These are phyloP conservation scores for Cordyceps cicadae DNA, from an alignment of 2,329 filamentous ascomycete genomes.

Conservation along the genomic window DNA sequence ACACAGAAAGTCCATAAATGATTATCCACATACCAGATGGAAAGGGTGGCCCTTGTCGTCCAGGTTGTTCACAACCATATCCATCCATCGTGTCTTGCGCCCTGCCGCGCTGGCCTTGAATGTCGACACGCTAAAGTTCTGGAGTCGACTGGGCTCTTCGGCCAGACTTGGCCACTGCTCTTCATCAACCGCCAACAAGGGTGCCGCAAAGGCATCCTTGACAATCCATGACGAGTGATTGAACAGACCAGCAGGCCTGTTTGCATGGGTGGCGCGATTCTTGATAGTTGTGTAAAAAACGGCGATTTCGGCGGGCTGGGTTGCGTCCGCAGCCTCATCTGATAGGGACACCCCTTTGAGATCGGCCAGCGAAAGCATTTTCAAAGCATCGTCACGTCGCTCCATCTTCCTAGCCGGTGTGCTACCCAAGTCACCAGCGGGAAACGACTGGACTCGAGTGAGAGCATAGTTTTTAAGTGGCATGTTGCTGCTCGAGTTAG, in stretches of 20 bases:
- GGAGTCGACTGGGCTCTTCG: slow-evolving; percentile 13
- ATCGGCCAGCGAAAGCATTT: not conserved
- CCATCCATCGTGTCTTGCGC: slow-evolving; percentile 30
- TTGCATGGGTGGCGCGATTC: slow-evolving; percentile 16
- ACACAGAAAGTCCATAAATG: not conserved
- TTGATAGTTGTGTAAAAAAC: slow-evolving; percentile 18
- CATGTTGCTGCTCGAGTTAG: slow-evolving; percentile 16
- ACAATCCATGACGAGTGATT: slow-evolving; percentile 18
- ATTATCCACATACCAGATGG: slow-evolving; percentile 30
- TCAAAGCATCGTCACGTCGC: not conserved
- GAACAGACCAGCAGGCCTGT: slow-evolving; percentile 17
- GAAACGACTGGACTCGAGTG: slow-evolving; percentile 14
- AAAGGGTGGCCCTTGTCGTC: slow-evolving; percentile 43
- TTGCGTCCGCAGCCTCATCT: not conserved
- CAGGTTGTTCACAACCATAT: slow-evolving; percentile 41
- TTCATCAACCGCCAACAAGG: slow-evolving; percentile 14
- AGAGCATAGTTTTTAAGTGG: slow-evolving; percentile 17
- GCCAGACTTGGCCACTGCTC: slow-evolving; percentile 12
- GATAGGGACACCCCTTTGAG: not conserved
- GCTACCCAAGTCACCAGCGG: not conserved
- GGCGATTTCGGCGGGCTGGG: slow-evolving; percentile 7
- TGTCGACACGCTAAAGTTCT: slow-evolving; percentile 14
- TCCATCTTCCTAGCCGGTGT: not conserved
- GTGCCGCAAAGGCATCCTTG: slow-evolving; percentile 4
- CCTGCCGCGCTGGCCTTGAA: slow-evolving; percentile 8